Evolutionary conservation across 2,329 filamentous ascomycete genomes (phyloP).

Genomic region (Fusarium sublunatum): DNA sequence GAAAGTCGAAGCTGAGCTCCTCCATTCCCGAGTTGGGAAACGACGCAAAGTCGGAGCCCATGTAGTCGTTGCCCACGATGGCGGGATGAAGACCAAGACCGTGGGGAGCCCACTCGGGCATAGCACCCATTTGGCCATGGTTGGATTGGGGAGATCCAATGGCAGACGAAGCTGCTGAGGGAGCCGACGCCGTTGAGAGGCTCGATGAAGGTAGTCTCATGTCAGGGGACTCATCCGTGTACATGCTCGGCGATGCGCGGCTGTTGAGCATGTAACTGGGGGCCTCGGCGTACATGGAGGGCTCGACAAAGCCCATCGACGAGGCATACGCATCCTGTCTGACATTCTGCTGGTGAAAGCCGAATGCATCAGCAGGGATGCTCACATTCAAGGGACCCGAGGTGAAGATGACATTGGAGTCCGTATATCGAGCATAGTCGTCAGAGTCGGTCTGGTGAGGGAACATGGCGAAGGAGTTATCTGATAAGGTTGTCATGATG

Average conservation of each 20-base stretch:
- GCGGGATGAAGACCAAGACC: constrained; percentile 70
- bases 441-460: constrained; percentile 48
- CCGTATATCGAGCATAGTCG: constrained; percentile 60
- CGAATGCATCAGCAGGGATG: constrained; percentile 60
- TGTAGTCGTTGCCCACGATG: constrained; percentile 70
- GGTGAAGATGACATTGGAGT: constrained; percentile 54
- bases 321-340: constrained; percentile 51
- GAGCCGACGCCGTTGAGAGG: constrained; percentile 70
- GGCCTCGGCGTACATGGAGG: constrained; percentile 60
- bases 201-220: constrained; percentile 65
- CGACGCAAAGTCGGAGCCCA: constrained; percentile 66
- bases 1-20: constrained; percentile 63
- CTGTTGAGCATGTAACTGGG: constrained; percentile 58
- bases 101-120: constrained; percentile 67
- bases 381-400: constrained; percentile 60
- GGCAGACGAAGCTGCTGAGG: constrained; percentile 73
- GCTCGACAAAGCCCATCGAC: constrained; percentile 57
- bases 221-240: constrained; percentile 61
- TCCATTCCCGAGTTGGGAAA: constrained; percentile 63
- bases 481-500: constrained; percentile 49
- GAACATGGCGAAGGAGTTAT: constrained; percentile 47
- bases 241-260: constrained; percentile 61
- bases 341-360: constrained; percentile 51
- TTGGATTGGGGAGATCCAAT: constrained; percentile 75
- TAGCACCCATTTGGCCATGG: constrained; percentile 66